Evolutionary conservation across 2,329 filamentous ascomycete species (phyloP), one percentile per base, ranked within the genome.

Genomic region (Alternaria hordeiaustralica): DNA sequence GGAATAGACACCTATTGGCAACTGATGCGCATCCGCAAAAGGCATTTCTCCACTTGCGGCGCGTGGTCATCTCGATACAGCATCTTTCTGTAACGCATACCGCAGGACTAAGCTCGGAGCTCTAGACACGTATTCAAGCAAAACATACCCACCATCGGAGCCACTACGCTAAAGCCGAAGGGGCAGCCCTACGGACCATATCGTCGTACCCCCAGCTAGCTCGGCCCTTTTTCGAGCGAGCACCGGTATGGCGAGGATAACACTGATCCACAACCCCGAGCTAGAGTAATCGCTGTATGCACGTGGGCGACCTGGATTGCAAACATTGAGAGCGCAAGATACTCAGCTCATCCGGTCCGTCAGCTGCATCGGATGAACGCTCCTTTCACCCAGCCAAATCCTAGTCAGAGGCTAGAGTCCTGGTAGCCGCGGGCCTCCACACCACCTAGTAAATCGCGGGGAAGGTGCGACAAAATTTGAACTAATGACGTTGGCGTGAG

Each of bases 141-240:
- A 44, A 58, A 46, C 54, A 60, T 50, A 60, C 55, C 59, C 60
- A 63, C 58, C 66, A 30, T 30, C 61, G 54, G 58, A 61, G 56
- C 68, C 69, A 65, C 67, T n/a, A 18, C 25, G 44, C 75, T 76
- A 75, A 56, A 44, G 65, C 66, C 11, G 57, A 75, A 61, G 11
- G 21, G 66, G 73, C 43, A 74, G 61, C 56, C 69, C 67, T 65
- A 60, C 51, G 30, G 51, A 46, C 63, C 63, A 60, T 60, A 53
- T 53, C 30, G 20, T 53, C 20, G 49, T 20, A 25, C 49, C 20
- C 60, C 63, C 49, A 64, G 51, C 36, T 25, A 50, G 30, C 66
- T 78, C 77, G 77, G 75, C 71, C 75, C 76, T 77, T 76, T 65
- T 78, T 79, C 66, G 73, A 78, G 77, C 78, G 78, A 80, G 67